Evolutionary conservation across 805 yeast species (phyloP).

Genomic region (Ogataea trehalophila): DNA sequence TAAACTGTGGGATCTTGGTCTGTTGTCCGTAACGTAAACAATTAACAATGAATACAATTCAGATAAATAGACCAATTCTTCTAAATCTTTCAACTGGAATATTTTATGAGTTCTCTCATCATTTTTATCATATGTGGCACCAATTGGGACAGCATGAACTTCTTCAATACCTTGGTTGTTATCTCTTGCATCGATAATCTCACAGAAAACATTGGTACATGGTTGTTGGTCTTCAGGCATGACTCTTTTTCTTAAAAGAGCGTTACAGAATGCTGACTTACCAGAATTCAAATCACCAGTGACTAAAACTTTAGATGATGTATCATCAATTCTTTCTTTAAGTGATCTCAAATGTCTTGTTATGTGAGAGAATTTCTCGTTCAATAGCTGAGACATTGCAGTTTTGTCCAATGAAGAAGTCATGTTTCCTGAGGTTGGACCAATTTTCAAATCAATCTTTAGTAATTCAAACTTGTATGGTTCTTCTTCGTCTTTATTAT

Average conservation of each 20-base stretch:
- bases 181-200: constrained; percentile 78
- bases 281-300: constrained; percentile 98
- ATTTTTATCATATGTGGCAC: constrained; percentile 41
- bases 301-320: constrained; percentile 87
- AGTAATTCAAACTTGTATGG: constrained; percentile 52
- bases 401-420: constrained; percentile 58
- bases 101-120: constrained; percentile 65
- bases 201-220: constrained; percentile 93
- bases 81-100: constrained; percentile 50
- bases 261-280: constrained; percentile 92
- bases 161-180: constrained; percentile 70
- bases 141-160: constrained; percentile 83
- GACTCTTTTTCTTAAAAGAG: constrained; percentile 68
- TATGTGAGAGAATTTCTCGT: constrained; percentile 60
- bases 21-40: constrained; percentile 74
- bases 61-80: constrained; percentile 65
- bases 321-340: constrained; percentile 82
- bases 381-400: constrained; percentile 65
- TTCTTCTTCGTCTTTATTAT: constrained; percentile 9
- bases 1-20: constrained; percentile 64
- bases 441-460: constrained; percentile 59
- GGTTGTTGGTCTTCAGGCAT: constrained; percentile 98
- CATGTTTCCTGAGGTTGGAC: constrained; percentile 37
- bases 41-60: constrained; percentile 70
- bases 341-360: constrained; percentile 64